Base-by-base conservation (phyloP, 2,329 filamentous ascomycete genomes). In the Magnaporthiopsis incrustans region DNA sequence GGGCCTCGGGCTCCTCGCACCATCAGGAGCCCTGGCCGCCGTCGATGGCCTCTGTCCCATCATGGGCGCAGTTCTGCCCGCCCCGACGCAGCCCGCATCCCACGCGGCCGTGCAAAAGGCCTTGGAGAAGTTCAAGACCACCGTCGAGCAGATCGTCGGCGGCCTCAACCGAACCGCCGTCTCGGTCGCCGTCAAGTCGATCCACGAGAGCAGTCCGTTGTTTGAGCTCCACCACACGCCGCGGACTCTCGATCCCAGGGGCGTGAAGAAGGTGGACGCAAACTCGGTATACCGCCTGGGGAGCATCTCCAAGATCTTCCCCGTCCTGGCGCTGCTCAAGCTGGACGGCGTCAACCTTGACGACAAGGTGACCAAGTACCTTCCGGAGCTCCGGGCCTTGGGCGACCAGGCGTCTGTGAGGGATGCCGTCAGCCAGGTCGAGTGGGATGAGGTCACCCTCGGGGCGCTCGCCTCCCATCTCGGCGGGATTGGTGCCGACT, bases 281-380 rank as follows among this genome's bases (percentile, higher is more conserved):
- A 68, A 76, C 59, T 76, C 76, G 0, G 68, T 77, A 44, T 78
- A 76, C 65, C 71, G 75, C 4, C 63, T 77, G 8, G 75, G 72
- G 27, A 77, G 75, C 63, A 69, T 77, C 58, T 74, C 75, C n/a
- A 77, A 77, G 66, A 65, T 76, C 6, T 67, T 75, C 44, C 66
- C 72, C 0, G 66, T 69, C 0, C 67, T 80, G 12, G 71, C 73
- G 0, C 68, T 73, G 73, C 7, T 77, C 77, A 66, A 59, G 57
- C 56, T 63, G 32, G 62, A 65, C 0, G 68, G 71, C 2, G 70
- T 77, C 15, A 69, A 74, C 18, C 61, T 76, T 71, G 74, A 81
- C 2, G 77, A 76, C 59, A 77, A 77, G 0, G 72, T 84, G 6
- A 74, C 79, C 1, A 75, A 79, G 50, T 79, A 80, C 63, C 69